phyloP scores from a whole-genome alignment of 306 rosid genomes.

The Prunus mume region DNA sequence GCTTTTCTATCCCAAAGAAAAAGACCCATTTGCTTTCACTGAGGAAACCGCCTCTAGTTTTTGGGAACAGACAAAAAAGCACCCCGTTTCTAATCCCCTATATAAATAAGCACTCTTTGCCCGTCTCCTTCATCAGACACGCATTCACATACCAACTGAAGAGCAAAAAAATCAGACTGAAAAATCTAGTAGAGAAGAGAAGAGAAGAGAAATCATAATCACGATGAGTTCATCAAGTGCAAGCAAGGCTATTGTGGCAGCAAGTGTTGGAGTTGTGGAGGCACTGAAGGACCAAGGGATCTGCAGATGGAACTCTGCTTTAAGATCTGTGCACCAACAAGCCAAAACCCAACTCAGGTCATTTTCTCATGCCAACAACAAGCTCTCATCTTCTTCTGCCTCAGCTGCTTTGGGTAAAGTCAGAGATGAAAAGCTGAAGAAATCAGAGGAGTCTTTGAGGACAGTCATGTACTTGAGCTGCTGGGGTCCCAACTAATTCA shows the following conservation, averaged over 20 bases:
- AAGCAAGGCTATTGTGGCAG: constrained; percentile 29
- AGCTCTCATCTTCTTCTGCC: constrained; percentile 24
- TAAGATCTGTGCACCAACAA: constrained; percentile 26
- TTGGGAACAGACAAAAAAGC: not conserved
- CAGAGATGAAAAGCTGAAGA: constrained; percentile 9
- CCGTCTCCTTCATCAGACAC: not conserved
- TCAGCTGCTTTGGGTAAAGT: not conserved
- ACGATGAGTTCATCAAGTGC: constrained; percentile 18
- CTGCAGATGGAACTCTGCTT: constrained; percentile 32
- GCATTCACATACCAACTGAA: not conserved
- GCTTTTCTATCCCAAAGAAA: not conserved
- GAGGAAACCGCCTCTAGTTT: not conserved
- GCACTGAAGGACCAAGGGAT: constrained; percentile 42
- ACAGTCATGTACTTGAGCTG: constrained; percentile 40
- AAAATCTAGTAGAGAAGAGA: too few species aligned
- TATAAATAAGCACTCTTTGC: not conserved
- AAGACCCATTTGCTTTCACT: too few species aligned
- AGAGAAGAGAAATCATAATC: not conserved
- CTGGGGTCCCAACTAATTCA: constrained; percentile 35
- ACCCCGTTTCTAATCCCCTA: not conserved
- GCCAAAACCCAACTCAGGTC: constrained; percentile 26
- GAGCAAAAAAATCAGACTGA: not conserved
- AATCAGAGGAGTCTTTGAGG: constrained; percentile 36
- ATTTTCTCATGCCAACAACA: constrained; percentile 16
- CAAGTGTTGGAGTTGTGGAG: constrained; percentile 39